Evolutionary conservation across 2,329 filamentous ascomycete genomes (phyloP).

Genomic region (Pyricularia sp.): DNA sequence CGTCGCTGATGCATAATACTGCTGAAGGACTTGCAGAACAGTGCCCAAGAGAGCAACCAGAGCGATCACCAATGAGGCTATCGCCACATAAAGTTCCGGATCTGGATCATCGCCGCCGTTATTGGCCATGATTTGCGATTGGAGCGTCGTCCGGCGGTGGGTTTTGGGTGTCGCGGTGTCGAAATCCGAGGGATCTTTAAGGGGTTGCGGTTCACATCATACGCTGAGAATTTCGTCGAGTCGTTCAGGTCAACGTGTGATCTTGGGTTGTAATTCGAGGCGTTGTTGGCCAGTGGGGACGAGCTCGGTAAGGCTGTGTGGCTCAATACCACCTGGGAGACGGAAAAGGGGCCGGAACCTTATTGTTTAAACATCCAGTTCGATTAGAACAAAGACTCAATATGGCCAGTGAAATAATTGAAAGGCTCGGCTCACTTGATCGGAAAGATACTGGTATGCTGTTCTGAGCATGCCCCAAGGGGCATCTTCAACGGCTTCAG

Average conservation of each 20-base stretch:
- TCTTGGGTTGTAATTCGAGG: background rate
- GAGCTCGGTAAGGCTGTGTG: background rate
- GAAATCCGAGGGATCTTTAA: background rate
- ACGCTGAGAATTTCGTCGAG: too few relatives aligned
- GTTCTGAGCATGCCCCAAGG: background rate
- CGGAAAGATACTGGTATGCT: background rate
- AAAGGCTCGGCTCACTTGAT: background rate
- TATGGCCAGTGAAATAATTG: background rate
- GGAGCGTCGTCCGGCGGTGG: background rate
- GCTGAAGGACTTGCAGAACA: conserved; percentile 37
- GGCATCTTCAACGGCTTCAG: background rate
- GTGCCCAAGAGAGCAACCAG: conserved; percentile 35
- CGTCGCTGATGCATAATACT: conserved; percentile 39
- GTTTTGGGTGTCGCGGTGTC: background rate
- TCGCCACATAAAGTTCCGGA: conserved; percentile 20
- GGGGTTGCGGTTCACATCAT: too few relatives aligned
- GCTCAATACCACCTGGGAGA: background rate
- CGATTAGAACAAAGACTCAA: background rate
- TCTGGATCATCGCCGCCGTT: background rate
- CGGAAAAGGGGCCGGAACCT: background rate
- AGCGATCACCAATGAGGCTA: conserved; percentile 36
- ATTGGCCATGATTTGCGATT: background rate
- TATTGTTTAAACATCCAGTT: background rate
- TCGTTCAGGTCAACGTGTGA: background rate
- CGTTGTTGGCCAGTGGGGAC: background rate